A percentile compares a stretch with the other conserved stretches of the same genome.
Conservation (phyloP, 306 rosid species). For the Rosa multiflora region DNA sequence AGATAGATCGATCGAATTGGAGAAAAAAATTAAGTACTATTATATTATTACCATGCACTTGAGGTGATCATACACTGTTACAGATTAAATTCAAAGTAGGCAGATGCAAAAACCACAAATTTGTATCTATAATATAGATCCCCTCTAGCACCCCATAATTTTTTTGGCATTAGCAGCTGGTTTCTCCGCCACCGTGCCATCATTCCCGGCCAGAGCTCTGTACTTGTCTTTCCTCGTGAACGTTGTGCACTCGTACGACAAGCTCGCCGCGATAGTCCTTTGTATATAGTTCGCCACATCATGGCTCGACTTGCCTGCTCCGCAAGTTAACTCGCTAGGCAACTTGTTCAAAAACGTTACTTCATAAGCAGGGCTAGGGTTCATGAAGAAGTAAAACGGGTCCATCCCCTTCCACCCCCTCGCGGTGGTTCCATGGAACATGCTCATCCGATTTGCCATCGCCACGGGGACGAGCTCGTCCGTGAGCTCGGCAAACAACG, state of each 20-base stretch:
- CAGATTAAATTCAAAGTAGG: neutral
- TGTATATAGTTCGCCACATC: slow-evolving; percentile 85
- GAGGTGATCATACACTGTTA: neutral
- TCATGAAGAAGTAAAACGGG: slow-evolving; percentile 87
- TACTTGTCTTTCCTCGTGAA: slow-evolving; percentile 81
- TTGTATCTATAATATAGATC: neutral
- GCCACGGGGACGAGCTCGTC: slow-evolving; percentile 77
- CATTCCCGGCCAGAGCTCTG: slow-evolving; percentile 68
- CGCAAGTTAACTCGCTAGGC: slow-evolving; percentile 60
- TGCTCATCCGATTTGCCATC: slow-evolving; percentile 69
- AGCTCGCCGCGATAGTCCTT: slow-evolving; percentile 54
- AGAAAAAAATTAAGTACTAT: neutral
- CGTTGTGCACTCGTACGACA: slow-evolving; percentile 67
- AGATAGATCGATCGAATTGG: neutral
- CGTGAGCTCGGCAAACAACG: slow-evolving; percentile 60
- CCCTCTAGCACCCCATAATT: slow-evolving; percentile 52
- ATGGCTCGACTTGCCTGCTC: slow-evolving; percentile 54
- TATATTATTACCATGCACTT: neutral
- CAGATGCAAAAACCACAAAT: neutral
- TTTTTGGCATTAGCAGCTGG: slow-evolving; percentile 29
- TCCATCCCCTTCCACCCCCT: slow-evolving; percentile 93
- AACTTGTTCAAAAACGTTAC: slow-evolving; percentile 65
- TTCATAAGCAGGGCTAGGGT: slow-evolving; percentile 76
- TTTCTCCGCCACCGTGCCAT: slow-evolving; percentile 51
- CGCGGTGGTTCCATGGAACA: slow-evolving; percentile 82